Conservation (phyloP, 306 rosid genomes). For the Cicer yamashitae region DNA sequence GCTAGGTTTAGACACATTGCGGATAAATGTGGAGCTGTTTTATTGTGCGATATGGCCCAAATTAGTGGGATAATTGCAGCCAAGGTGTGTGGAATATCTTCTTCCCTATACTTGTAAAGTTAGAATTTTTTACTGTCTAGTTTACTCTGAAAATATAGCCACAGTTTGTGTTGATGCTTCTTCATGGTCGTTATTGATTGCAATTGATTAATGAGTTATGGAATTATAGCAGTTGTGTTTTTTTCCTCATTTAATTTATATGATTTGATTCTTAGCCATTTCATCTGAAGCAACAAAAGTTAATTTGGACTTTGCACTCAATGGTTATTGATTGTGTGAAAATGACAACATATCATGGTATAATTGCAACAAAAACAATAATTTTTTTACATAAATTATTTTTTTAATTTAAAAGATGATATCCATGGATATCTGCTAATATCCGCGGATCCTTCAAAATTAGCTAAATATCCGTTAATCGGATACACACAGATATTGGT, state of each 20-base stretch:
- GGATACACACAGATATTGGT: too few relatives aligned
- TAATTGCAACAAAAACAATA: too few relatives aligned
- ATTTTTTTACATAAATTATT: too few relatives aligned
- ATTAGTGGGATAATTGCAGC: conserved; percentile 91
- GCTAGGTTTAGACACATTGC: conserved; percentile 88
- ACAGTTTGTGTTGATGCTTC: conserved; percentile 10
- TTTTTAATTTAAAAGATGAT: too few relatives aligned
- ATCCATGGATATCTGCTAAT: too few relatives aligned
- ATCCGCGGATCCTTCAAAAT: too few relatives aligned
- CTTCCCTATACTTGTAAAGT: not conserved
- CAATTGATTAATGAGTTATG: not conserved
- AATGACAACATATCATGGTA: not conserved
- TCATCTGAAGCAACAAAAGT: not conserved
- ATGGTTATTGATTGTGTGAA: not conserved
- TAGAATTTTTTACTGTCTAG: not conserved
- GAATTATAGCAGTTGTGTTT: conserved; percentile 1
- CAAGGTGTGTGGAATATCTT: conserved; percentile 68
- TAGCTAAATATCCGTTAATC: too few relatives aligned
- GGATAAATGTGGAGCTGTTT: conserved; percentile 85
- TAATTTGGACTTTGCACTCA: not conserved
- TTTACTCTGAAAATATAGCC: conserved; percentile 28
- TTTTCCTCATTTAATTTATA: not conserved
- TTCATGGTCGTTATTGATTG: not conserved
- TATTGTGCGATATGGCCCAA: conserved; percentile 96
- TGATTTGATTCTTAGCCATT: not conserved